Evolutionary conservation across 768 basidiomycete genomes (phyloP).

Genomic region (Boletus edulis): DNA sequence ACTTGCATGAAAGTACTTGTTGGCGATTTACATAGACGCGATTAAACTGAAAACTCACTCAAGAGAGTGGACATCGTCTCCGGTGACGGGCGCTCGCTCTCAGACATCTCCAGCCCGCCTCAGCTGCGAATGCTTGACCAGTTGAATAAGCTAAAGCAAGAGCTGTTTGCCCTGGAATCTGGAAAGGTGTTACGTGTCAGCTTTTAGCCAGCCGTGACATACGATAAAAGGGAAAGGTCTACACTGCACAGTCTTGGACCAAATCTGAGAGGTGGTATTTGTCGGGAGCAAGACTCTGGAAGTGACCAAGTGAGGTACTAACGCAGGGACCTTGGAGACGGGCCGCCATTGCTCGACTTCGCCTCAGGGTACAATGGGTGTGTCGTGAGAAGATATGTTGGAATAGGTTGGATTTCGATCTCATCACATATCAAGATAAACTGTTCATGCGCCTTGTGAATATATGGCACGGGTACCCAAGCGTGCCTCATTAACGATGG

Average conservation of each 20-base stretch:
- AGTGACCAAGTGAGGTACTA: too few relatives aligned
- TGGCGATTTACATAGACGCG: background rate
- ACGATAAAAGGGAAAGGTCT: background rate
- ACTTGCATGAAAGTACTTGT: constrained; percentile 9
- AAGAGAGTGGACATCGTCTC: constrained; percentile 14
- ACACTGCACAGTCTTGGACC: too few relatives aligned
- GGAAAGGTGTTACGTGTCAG: background rate
- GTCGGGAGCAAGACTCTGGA: too few relatives aligned
- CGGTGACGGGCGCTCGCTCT: background rate
- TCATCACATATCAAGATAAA: background rate
- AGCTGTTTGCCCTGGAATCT: background rate
- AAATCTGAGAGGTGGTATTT: too few relatives aligned
- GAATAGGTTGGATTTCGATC: background rate
- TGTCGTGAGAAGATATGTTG: background rate
- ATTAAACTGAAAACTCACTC: constrained; percentile 9
- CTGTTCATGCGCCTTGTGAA: background rate
- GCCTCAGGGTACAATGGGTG: background rate
- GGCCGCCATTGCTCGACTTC: background rate
- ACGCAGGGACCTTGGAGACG: background rate
- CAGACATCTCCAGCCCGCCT: constrained; percentile 4
- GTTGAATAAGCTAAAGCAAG: background rate
- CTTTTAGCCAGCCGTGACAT: background rate
- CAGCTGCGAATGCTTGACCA: background rate
- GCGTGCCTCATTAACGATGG: too few relatives aligned
- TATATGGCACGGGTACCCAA: background rate